Percentiles rank a stretch among this genome's conserved stretches.
phyloP scores from a whole-genome alignment of 2,329 filamentous ascomycete genomes.

The Daldinia sp. region DNA sequence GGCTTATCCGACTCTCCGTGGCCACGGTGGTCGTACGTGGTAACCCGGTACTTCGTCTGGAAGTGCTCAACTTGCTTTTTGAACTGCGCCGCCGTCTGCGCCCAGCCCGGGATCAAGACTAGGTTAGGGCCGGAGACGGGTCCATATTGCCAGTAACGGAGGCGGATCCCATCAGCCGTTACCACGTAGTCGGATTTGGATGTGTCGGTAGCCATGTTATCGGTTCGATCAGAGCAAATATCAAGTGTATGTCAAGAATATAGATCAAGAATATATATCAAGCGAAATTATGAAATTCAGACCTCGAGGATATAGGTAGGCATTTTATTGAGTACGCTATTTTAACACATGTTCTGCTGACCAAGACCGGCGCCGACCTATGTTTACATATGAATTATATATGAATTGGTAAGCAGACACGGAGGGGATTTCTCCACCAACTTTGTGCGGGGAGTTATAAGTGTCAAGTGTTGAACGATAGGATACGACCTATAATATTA shows the following conservation, averaged over 20 bases:
- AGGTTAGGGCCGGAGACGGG: slow-evolving; percentile 39
- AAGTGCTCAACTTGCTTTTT: slow-evolving; percentile 46
- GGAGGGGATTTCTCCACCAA: neutral
- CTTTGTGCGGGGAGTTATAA: neutral
- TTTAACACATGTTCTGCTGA: too few relatives aligned
- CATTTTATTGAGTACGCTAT: too few relatives aligned
- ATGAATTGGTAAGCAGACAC: neutral
- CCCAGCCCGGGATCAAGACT: slow-evolving; percentile 47
- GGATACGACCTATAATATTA: neutral
- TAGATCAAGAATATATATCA: neutral
- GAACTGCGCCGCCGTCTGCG: slow-evolving; percentile 46
- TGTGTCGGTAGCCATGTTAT: slow-evolving; percentile 14
- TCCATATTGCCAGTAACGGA: slow-evolving; percentile 43
- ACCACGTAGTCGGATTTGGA: slow-evolving; percentile 26
- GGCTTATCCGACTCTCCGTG: slow-evolving; percentile 49
- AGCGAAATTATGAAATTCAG: neutral
- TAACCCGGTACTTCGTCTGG: slow-evolving; percentile 42
- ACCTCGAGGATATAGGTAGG: too few relatives aligned
- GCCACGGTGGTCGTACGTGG: slow-evolving; percentile 47
- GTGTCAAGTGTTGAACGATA: too few relatives aligned
- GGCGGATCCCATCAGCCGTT: slow-evolving; percentile 40
- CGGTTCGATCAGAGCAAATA: neutral
- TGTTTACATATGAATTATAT: too few relatives aligned
- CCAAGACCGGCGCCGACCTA: too few relatives aligned
- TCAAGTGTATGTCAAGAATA: neutral